These are phyloP conservation scores for Clonostachys chloroleuca DNA, from an alignment of 2,329 filamentous ascomycete genomes.

Conservation along the genomic window DNA sequence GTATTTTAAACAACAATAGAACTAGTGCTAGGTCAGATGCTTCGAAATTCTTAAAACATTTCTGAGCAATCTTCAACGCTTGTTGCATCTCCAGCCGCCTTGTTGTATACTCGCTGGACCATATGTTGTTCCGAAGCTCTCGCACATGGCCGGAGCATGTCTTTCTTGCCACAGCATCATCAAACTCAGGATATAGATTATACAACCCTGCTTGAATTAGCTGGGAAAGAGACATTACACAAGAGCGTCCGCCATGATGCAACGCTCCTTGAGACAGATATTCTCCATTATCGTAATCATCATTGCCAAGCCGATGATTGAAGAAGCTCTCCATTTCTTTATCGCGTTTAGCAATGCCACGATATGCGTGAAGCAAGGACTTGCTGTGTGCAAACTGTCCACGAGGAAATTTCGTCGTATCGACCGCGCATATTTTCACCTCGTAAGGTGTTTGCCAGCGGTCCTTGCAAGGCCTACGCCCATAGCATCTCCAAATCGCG, in stretches of 20 bases:
- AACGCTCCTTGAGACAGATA: too few relatives aligned
- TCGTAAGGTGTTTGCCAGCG: background rate
- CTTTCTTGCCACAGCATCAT: background rate
- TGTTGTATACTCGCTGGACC: background rate
- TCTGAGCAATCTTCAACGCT: background rate
- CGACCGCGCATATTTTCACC: background rate
- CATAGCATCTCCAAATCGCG: background rate
- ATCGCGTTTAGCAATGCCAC: too few relatives aligned
- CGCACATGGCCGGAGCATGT: background rate
- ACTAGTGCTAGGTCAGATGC: background rate
- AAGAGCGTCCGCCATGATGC: too few relatives aligned
- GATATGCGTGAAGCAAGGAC: background rate
- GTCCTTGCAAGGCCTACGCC: background rate
- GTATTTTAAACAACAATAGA: background rate
- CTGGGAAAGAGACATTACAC: background rate
- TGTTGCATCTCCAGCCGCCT: background rate
- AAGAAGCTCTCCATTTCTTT: too few relatives aligned
- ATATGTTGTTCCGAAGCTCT: background rate
- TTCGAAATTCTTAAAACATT: background rate
- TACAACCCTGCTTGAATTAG: background rate
- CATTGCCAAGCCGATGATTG: too few relatives aligned
- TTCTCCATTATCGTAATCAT: too few relatives aligned
- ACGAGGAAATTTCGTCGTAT: background rate
- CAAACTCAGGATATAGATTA: background rate
- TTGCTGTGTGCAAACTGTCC: background rate